Conservation (phyloP, 208 protist species). For the Trypanosoma caninum region DNA sequence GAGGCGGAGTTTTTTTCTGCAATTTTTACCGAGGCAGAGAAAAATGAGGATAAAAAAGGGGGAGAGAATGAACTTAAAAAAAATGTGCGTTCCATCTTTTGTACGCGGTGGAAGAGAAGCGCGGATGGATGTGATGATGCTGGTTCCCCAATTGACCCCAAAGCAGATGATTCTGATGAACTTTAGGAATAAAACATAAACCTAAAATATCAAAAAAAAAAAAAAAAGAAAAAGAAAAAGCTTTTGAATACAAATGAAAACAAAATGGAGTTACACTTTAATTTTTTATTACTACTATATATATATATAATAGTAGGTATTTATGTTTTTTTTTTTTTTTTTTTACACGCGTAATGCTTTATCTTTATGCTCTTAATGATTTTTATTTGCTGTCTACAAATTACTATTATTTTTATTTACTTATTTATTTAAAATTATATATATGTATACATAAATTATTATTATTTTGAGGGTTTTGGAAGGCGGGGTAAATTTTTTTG, state of each 20-base stretch:
- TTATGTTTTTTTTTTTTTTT: slow-evolving; percentile 6
- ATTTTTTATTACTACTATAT: too few relatives aligned
- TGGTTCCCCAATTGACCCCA: slow-evolving; percentile 17
- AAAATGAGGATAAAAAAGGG: too few relatives aligned
- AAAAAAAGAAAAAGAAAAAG: not conserved
- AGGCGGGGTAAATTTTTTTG: too few relatives aligned
- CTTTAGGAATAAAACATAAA: too few relatives aligned
- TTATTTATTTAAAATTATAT: too few relatives aligned
- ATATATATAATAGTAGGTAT: not conserved
- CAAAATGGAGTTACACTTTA: too few relatives aligned
- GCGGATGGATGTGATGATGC: slow-evolving; percentile 8
- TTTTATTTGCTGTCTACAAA: not conserved
- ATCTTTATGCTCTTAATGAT: too few relatives aligned
- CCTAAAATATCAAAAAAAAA: not conserved
- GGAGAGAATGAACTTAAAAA: not conserved
- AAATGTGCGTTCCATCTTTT: slow-evolving; percentile 4
- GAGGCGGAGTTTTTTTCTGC: slow-evolving; percentile 9
- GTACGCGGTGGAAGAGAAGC: slow-evolving; percentile 5
- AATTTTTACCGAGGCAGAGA: not conserved
- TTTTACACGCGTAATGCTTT: too few relatives aligned
- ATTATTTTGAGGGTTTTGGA: too few relatives aligned
- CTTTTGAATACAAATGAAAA: not conserved
- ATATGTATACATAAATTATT: too few relatives aligned
- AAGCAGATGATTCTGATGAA: not conserved
- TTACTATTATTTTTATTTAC: too few relatives aligned